These are phyloP conservation scores for Liriodendron chinense DNA, from an alignment of 164 flowering plant genomes.

Conservation along the genomic window DNA sequence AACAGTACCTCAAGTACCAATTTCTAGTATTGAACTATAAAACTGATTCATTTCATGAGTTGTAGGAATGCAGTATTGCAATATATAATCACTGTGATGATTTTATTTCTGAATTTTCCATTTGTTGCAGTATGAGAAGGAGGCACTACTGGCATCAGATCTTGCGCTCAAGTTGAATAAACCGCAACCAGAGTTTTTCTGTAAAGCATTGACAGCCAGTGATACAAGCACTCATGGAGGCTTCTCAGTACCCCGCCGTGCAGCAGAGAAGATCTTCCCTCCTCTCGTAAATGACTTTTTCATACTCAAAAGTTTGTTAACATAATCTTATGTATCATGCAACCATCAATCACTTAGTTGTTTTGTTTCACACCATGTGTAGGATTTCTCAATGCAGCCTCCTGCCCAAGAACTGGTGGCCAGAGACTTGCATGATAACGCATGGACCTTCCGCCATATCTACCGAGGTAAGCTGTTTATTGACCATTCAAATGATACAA, in stretches of 20 bases:
- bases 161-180: constrained; percentile 68
- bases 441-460: constrained; percentile 92
- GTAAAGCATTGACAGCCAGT: constrained; percentile 97
- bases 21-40: too few relatives aligned
- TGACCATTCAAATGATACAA: too few relatives aligned
- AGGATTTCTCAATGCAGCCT: constrained; percentile 94
- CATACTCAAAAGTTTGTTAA: not conserved
- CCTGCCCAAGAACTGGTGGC: constrained; percentile 95
- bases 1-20: too few relatives aligned
- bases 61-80: too few relatives aligned
- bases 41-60: too few relatives aligned
- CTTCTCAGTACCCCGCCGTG: constrained; percentile 97
- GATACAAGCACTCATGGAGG: constrained; percentile 99
- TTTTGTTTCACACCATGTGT: not conserved
- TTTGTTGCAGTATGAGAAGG: constrained; percentile 75
- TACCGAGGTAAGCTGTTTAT: constrained; percentile 57
- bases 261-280: constrained; percentile 99
- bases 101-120: not conserved
- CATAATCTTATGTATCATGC: not conserved
- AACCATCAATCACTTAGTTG: not conserved
- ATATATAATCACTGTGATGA: too few relatives aligned
- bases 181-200: constrained; percentile 88
- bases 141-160: constrained; percentile 84
- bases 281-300: constrained; percentile 59
- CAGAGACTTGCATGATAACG: constrained; percentile 81